These are phyloP conservation scores for Pythium periplocum DNA, from an alignment of 352 stramenopile genomes.

Conservation along the genomic window DNA sequence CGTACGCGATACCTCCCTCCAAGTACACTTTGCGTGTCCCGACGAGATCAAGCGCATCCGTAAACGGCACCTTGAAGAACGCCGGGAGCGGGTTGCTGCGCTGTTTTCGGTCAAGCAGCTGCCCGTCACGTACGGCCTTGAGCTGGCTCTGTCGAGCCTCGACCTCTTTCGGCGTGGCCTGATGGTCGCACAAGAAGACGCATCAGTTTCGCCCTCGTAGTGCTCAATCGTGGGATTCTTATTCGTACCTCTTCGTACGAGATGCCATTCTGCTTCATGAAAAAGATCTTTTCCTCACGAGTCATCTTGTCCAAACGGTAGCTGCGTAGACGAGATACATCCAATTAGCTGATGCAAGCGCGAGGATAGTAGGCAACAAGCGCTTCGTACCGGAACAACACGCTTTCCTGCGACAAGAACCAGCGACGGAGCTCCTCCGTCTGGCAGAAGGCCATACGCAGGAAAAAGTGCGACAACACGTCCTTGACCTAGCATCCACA, in stretches of 20 bases:
- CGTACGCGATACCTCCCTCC: slow-evolving; percentile 91
- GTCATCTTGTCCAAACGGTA: slow-evolving; percentile 88
- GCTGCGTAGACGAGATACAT: no score
- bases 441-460: slow-evolving; percentile 97
- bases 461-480: slow-evolving; percentile 96
- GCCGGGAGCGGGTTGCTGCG: slow-evolving; percentile 43
- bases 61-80: slow-evolving; percentile 98
- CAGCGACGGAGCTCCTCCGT: slow-evolving; percentile 97
- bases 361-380: no score
- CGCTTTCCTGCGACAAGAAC: slow-evolving; percentile 95
- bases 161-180: slow-evolving; percentile 63
- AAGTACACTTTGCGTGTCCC: slow-evolving; percentile 91
- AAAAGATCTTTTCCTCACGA: slow-evolving; percentile 80
- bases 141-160: slow-evolving; percentile 54
- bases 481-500: slow-evolving; percentile 63
- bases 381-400: slow-evolving; percentile 84
- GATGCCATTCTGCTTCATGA: slow-evolving; percentile 85
- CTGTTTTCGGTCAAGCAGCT: slow-evolving; percentile 37
- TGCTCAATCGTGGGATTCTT: no score
- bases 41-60: slow-evolving; percentile 92
- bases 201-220: no score
- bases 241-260: slow-evolving; percentile 46
- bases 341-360: no score
- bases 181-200: not conserved
- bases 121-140: slow-evolving; percentile 61